A percentile compares a stretch with the other conserved stretches of the same genome.
Conservation (phyloP, 768 basidiomycete genomes). For the Termitomyces heimii region DNA sequence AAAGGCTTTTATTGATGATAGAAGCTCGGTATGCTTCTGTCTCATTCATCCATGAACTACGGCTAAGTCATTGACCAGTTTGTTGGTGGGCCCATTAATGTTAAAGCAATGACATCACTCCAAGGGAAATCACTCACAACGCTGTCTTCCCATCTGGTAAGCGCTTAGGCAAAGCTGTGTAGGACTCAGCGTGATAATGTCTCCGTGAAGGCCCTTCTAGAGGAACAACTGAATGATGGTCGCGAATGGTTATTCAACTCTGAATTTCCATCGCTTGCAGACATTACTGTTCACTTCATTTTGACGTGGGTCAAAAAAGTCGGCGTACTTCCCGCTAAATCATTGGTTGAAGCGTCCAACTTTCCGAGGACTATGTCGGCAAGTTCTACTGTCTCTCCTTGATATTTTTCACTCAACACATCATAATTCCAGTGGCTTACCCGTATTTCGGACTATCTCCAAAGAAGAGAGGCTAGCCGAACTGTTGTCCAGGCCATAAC, state of each 20-base stretch:
- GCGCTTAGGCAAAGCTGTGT: constrained; percentile 1
- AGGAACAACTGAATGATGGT: constrained; percentile 42
- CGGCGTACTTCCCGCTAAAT: constrained; percentile 25
- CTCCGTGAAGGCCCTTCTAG: constrained; percentile 22
- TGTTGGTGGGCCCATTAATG: constrained; percentile 30
- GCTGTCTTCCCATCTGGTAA: constrained; percentile 43
- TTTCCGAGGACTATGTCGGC: constrained; percentile 40
- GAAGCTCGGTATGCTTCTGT: constrained; percentile 31
- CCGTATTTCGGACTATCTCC: constrained; percentile 31
- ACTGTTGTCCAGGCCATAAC: constrained; percentile 21
- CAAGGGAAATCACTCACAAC: constrained; percentile 23
- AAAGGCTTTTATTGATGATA: constrained; percentile 40
- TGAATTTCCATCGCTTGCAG: constrained; percentile 42
- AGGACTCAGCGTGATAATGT: neutral
- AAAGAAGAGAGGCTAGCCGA: constrained; percentile 20
- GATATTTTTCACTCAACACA: neutral
- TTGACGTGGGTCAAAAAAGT: constrained; percentile 33
- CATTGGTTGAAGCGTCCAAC: constrained; percentile 28
- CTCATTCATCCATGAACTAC: neutral
- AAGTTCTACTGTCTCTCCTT: constrained; percentile 7
- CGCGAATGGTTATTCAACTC: constrained; percentile 57
- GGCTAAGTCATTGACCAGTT: constrained; percentile 17
- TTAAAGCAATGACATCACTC: constrained; percentile 12
- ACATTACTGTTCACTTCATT: constrained; percentile 46
- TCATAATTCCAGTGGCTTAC: constrained; percentile 36